Evolutionary conservation across 495 filamentous ascomycete species (phyloP).

Genomic region (Neurospora tetraspora): DNA sequence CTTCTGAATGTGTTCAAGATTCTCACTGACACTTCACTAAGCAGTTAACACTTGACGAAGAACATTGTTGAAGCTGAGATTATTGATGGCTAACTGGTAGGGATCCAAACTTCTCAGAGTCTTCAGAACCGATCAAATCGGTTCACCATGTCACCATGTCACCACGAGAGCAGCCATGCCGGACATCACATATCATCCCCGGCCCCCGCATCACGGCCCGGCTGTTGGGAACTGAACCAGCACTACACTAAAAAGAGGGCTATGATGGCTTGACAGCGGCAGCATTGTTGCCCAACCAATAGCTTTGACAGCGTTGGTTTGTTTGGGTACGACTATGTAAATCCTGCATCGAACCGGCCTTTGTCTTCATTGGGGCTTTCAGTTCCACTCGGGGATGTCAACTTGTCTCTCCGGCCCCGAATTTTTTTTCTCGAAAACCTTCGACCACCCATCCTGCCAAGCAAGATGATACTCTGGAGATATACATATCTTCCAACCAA

Average conservation of each 20-base stretch:
- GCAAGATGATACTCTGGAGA: neutral
- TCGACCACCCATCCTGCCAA: neutral
- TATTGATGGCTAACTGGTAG: neutral
- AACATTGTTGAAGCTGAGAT: neutral
- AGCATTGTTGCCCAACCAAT: neutral
- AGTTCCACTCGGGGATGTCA: neutral
- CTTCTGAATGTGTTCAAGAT: too few relatives aligned
- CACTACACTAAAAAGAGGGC: neutral
- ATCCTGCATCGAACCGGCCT: neutral
- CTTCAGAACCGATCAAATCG: neutral
- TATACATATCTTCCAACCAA: neutral
- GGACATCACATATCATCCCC: neutral
- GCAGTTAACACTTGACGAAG: neutral
- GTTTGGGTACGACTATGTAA: neutral
- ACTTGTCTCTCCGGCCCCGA: neutral
- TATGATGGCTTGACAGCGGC: neutral
- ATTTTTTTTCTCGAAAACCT: neutral
- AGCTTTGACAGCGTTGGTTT: neutral
- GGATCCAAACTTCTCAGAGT: neutral
- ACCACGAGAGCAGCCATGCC: neutral
- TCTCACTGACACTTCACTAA: neutral
- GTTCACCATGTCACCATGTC: neutral
- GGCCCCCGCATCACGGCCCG: neutral
- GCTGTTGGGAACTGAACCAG: neutral
- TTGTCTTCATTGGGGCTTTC: neutral